phyloP scores from a whole-genome alignment of 169 alveolate species.

The Besnoitia besnoiti region DNA sequence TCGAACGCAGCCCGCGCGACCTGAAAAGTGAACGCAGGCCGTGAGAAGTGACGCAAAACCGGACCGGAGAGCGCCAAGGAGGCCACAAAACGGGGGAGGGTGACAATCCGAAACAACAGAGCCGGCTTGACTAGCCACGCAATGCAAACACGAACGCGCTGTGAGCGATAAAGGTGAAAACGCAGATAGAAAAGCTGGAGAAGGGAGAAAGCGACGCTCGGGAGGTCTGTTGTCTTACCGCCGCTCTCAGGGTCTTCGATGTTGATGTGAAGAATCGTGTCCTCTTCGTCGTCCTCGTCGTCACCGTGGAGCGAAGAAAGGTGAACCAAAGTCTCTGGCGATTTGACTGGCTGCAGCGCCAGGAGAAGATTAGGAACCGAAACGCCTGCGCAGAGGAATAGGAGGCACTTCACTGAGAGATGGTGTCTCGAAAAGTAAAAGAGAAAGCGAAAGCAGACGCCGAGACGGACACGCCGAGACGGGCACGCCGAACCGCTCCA shows the following conservation, averaged over 20 bases:
- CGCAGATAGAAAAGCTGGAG: no score
- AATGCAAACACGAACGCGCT: no score
- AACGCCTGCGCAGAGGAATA: slow-evolving; percentile 30
- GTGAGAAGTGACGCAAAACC: no score
- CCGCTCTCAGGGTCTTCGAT: slow-evolving; percentile 53
- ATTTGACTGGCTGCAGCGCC: slow-evolving; percentile 52
- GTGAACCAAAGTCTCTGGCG: slow-evolving; percentile 42
- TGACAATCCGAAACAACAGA: no score
- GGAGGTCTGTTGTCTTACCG: slow-evolving; percentile 25
- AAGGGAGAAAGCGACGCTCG: no score
- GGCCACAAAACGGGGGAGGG: no score
- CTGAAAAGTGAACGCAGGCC: no score
- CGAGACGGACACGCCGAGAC: neutral
- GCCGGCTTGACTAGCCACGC: no score
- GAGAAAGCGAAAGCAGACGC: neutral
- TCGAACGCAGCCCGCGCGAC: no score
- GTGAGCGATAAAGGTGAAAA: no score
- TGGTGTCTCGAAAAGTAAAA: neutral
- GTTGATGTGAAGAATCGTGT: slow-evolving; percentile 40
- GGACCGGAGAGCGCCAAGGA: no score
- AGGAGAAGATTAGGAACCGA: slow-evolving; percentile 40
- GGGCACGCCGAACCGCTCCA: no score
- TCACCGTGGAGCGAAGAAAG: slow-evolving; percentile 47
- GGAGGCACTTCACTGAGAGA: neutral
- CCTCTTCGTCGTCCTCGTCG: slow-evolving; percentile 48